Evolutionary conservation across 495 filamentous ascomycete genomes (phyloP).

Genomic region (Beverwykella pulmonaria): DNA sequence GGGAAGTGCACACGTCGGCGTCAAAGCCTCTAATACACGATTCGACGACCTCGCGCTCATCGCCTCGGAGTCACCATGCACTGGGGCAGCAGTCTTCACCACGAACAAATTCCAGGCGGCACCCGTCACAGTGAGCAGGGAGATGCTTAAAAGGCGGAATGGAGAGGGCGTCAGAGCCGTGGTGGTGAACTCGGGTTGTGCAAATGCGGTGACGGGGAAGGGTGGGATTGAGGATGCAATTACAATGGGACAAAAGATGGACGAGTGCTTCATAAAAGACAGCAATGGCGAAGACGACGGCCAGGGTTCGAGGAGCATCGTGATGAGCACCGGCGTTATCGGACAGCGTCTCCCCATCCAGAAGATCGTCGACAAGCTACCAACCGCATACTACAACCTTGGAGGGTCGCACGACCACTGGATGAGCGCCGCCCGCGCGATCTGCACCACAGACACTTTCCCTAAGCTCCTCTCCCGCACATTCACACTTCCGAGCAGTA

Average conservation of each 20-base stretch:
- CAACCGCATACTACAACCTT: conserved; percentile 68
- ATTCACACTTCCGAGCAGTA: conserved; percentile 84
- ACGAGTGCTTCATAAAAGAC: conserved; percentile 58
- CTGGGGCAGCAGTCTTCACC: conserved; percentile 94
- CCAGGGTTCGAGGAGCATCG: conserved; percentile 69
- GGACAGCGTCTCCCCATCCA: conserved; percentile 89
- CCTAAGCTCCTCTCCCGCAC: conserved; percentile 87
- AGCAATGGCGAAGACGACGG: conserved; percentile 54
- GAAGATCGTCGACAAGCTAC: conserved; percentile 84
- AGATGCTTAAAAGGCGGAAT: conserved; percentile 64
- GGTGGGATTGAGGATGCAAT: conserved; percentile 86
- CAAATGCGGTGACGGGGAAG: conserved; percentile 96
- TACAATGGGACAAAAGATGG: conserved; percentile 77
- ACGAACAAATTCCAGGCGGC: conserved; percentile 98
- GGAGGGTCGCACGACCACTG: conserved; percentile 79
- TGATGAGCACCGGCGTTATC: conserved; percentile 99
- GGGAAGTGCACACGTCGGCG: conserved; percentile 85
- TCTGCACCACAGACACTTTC: conserved; percentile 99
- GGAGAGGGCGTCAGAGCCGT: conserved; percentile 77
- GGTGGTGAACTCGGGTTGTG: conserved; percentile 93
- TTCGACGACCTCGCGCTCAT: conserved; percentile 89
- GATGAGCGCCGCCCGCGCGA: conserved; percentile 84
- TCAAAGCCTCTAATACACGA: conserved; percentile 87
- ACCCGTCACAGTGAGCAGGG: conserved; percentile 80
- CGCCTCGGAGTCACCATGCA: conserved; percentile 81